Conservation (phyloP, 1,139 yeast species). For the Ogataea hybrid region DNA sequence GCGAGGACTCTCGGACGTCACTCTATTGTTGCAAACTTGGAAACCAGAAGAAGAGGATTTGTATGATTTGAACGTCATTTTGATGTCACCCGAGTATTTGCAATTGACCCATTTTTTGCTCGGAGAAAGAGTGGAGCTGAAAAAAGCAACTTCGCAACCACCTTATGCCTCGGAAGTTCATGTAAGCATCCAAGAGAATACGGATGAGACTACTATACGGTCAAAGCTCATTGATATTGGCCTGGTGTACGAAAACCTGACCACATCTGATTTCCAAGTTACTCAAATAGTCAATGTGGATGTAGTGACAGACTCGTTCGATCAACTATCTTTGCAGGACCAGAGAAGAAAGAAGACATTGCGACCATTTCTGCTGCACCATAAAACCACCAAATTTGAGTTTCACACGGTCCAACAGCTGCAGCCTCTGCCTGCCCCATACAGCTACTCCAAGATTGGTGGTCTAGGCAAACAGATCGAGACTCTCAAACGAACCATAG, state of each 20-base stretch:
- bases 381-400: conserved; percentile 27
- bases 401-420: conserved; percentile 36
- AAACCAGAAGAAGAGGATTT: conserved; percentile 38
- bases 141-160: conserved; percentile 49
- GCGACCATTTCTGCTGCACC: conserved; percentile 20
- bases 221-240: conserved; percentile 27
- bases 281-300: conserved; percentile 25
- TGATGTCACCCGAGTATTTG: conserved; percentile 49
- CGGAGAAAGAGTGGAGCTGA: conserved; percentile 68
- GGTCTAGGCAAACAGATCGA: conserved; percentile 70
- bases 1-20: conserved; percentile 44
- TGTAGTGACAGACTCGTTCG: not conserved
- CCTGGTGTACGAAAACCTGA: conserved; percentile 22
- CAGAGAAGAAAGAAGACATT: not conserved
- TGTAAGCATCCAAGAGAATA: conserved; percentile 20
- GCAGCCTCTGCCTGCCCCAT: conserved; percentile 3
- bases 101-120: conserved; percentile 55
- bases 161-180: conserved; percentile 25
- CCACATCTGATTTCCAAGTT: conserved; percentile 20
- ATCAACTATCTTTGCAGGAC: not conserved
- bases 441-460: conserved; percentile 50
- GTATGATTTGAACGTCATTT: conserved; percentile 51
- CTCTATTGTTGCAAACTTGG: conserved; percentile 47
- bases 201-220: conserved; percentile 23
- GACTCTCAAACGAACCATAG: conserved; percentile 63